Percentiles rank a stretch among this genome's conserved stretches.
Conservation (phyloP, 2,329 filamentous ascomycete species). For the Xenoacremonium recifei region DNA sequence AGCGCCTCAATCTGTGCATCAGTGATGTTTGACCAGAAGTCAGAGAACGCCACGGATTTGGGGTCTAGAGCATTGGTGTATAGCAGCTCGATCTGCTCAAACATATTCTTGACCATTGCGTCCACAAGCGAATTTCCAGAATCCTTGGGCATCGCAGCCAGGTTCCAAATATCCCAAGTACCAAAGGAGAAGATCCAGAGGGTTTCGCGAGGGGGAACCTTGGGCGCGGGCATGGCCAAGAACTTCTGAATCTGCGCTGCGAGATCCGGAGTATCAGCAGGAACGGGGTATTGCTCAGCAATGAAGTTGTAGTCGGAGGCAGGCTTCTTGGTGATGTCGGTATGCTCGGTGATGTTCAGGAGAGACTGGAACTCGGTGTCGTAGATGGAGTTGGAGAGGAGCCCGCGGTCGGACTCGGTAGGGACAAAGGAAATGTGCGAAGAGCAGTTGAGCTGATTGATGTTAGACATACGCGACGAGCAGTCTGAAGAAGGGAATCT, state of each 20-base stretch:
- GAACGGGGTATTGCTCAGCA: constrained; percentile 40
- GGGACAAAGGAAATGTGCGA: constrained; percentile 47
- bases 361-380: constrained; percentile 39
- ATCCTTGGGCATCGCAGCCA: constrained; percentile 45
- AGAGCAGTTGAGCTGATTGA: constrained; percentile 44
- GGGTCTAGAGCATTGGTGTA: constrained; percentile 43
- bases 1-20: constrained; percentile 25
- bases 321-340: constrained; percentile 31
- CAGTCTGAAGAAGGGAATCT: background rate
- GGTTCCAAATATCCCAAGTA: constrained; percentile 55
- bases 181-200: constrained; percentile 53
- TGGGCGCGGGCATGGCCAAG: constrained; percentile 36
- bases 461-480: constrained; percentile 2
- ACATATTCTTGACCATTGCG: constrained; percentile 37
- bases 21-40: constrained; percentile 35
- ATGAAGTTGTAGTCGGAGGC: constrained; percentile 45
- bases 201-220: constrained; percentile 41
- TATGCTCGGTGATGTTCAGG: constrained; percentile 29
- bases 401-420: constrained; percentile 38
- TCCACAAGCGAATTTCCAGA: constrained; percentile 37
- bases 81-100: constrained; percentile 46
- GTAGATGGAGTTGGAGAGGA: constrained; percentile 56
- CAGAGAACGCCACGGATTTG: constrained; percentile 45
- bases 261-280: constrained; percentile 40
- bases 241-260: constrained; percentile 44